Evolutionary conservation across 495 filamentous ascomycete species (phyloP), one percentile per base, ranked within the genome.

Genomic region (Stereocaulon alpinum): DNA sequence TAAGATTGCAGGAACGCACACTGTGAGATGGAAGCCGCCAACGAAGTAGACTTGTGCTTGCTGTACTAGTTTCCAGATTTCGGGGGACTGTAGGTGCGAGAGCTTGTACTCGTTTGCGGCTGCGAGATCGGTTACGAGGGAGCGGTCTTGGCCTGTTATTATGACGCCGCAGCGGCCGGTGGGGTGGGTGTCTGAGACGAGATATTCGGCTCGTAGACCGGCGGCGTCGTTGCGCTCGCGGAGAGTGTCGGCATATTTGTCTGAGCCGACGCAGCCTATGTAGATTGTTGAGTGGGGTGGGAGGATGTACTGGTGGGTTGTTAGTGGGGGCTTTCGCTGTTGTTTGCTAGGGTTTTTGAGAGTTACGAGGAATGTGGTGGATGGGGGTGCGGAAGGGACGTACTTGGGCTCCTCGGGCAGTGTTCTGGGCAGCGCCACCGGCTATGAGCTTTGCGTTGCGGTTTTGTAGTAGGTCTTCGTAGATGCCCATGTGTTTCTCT

Each of bases 351-450:
- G 63, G 45, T 15, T 9, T 48, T 15, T 15, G 41, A 20, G n/a
- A 20, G 53, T 11, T 7, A 22, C 41, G 22, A 30, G 14, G 27
- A 49, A 20, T 17, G 12, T 9, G 40, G 44, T 29, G 14, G 27
- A 49, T 15, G n/a, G 12, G 15, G 48, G 20, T 37, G 27, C 9
- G 14, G 27, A 43, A 56, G 17, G 14, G 30, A 58, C 50, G 40
- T 76, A 85, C 83, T 76, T 86, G 88, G 58, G 91, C 94, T 67
- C 93, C 93, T 67, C 93, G 87, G 66, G 94, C 93, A 58, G 92
- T 92, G 82, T 99, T 99, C 74, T 99, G 93, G 29, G 94, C 93
- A 60, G 94, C 94, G 69, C 93, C 93, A 68, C 93, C 93, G 57
- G 93, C 89, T 72, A 99, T 90, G 69, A 96, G 79, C 76, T 94